A percentile compares a stretch with the other conserved stretches of the same genome.
phyloP scores from a whole-genome alignment of 305 asterid species.

The Coffea humblotiana region DNA sequence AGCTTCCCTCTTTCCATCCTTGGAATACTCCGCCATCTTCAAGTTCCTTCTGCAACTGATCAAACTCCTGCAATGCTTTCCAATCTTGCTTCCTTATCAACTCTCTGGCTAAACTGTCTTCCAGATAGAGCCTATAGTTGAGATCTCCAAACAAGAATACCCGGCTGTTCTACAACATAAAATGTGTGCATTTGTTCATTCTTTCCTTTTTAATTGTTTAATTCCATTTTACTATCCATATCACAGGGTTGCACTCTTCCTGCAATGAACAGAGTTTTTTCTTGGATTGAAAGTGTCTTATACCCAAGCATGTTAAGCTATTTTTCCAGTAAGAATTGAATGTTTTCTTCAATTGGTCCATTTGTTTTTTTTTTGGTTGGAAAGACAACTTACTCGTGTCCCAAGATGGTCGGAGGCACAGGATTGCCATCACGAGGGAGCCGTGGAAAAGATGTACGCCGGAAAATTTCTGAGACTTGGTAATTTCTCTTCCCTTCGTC shows the following conservation, averaged over 20 bases:
- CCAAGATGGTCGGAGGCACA: slow-evolving; percentile 71
- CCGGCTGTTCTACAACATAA: slow-evolving; percentile 61
- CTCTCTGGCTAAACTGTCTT: slow-evolving; percentile 76
- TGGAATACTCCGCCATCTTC: slow-evolving; percentile 81
- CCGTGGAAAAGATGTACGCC: slow-evolving; percentile 67
- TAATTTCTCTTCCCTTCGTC: slow-evolving; percentile 83
- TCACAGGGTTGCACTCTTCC: too few relatives aligned
- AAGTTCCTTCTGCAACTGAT: slow-evolving; percentile 75
- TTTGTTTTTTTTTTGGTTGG: not conserved
- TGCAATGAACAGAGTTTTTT: not conserved
- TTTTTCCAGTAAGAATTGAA: not conserved
- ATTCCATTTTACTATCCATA: not conserved
- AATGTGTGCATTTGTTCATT: not conserved
- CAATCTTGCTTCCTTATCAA: slow-evolving; percentile 67
- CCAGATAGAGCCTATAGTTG: slow-evolving; percentile 82
- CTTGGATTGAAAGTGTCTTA: not conserved
- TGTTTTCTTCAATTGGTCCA: not conserved
- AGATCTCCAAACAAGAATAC: slow-evolving; percentile 98
- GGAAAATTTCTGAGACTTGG: slow-evolving; percentile 83
- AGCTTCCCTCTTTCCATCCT: slow-evolving; percentile 90
- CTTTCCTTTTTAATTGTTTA: not conserved
- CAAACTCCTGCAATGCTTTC: slow-evolving; percentile 71
- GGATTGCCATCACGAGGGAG: slow-evolving; percentile 43
- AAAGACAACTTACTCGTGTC: slow-evolving; percentile 78
- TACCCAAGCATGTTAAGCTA: not conserved